phyloP scores from a whole-genome alignment of 495 filamentous ascomycete species.

The Aspergillus sclerotioniger region DNA sequence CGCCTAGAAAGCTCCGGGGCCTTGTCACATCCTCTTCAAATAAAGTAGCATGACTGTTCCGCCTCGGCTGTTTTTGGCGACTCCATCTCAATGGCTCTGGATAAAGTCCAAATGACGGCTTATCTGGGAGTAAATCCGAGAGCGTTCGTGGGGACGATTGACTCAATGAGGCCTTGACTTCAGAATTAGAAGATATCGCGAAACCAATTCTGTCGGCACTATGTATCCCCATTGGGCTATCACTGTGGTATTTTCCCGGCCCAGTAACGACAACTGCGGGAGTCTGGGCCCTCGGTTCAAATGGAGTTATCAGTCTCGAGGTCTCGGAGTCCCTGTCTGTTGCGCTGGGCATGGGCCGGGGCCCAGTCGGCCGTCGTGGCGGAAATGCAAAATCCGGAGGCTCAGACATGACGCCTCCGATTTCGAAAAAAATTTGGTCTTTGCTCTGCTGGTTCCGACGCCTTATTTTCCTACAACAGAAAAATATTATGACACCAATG shows the following conservation, averaged over 20 bases:
- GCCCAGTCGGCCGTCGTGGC: slow-evolving; percentile 22
- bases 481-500: slow-evolving; percentile 37
- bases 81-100: slow-evolving; percentile 40
- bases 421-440: slow-evolving; percentile 38
- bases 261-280: slow-evolving; percentile 23
- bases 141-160: slow-evolving; percentile 35
- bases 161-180: slow-evolving; percentile 29
- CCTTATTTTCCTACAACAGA: slow-evolving; percentile 34
- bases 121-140: slow-evolving; percentile 32
- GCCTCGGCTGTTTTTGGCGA: slow-evolving; percentile 27
- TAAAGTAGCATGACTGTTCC: slow-evolving; percentile 33
- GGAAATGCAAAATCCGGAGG: slow-evolving; percentile 34
- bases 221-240: neutral
- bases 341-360: slow-evolving; percentile 13
- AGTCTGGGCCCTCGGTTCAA: slow-evolving; percentile 13
- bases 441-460: slow-evolving; percentile 22
- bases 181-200: slow-evolving; percentile 32
- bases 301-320: slow-evolving; percentile 22
- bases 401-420: slow-evolving; percentile 44
- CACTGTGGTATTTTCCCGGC: slow-evolving; percentile 9
- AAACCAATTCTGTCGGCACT: slow-evolving; percentile 26
- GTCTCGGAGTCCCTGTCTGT: slow-evolving; percentile 15
- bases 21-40: slow-evolving; percentile 39
- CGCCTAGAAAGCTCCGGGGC: slow-evolving; percentile 15
- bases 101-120: slow-evolving; percentile 26